These are phyloP conservation scores for Phyllostachys edulis DNA, from an alignment of 176 grass and related monocot genomes.

Conservation along the genomic window DNA sequence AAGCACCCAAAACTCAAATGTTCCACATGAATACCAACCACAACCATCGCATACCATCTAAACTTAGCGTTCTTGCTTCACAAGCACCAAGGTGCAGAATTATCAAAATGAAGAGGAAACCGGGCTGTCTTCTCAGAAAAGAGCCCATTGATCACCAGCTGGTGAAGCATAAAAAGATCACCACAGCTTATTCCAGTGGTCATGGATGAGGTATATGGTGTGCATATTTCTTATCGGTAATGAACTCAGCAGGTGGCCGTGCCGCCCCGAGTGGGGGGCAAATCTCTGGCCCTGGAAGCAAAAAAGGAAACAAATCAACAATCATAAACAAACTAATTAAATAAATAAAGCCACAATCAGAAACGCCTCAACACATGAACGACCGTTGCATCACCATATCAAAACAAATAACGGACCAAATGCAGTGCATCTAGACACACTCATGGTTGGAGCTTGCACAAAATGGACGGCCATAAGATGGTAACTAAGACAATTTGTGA, in stretches of 20 bases:
- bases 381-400: neutral
- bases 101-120: conserved; percentile 53
- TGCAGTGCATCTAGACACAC: neutral
- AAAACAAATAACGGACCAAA: conserved; percentile 9
- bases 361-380: neutral
- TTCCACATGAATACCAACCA: conserved; percentile 17
- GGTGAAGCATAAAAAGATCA: conserved; percentile 56
- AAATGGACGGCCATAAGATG: neutral
- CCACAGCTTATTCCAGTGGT: conserved; percentile 44
- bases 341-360: conserved; percentile 18
- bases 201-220: conserved; percentile 35
- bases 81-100: conserved; percentile 42
- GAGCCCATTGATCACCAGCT: conserved; percentile 64
- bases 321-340: conserved; percentile 2
- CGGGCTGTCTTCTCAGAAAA: conserved; percentile 63
- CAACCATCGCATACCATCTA: conserved; percentile 67
- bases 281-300: conserved; percentile 24
- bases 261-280: neutral
- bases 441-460: neutral
- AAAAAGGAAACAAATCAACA: conserved; percentile 22
- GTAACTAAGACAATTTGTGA: neutral
- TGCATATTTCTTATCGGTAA: conserved; percentile 27
- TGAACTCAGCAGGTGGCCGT: conserved; percentile 3
- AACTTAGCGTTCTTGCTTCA: conserved; percentile 59
- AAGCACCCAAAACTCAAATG: neutral